Base-by-base conservation (phyloP, 805 yeast genomes). In the Lipomyces kockii region DNA sequence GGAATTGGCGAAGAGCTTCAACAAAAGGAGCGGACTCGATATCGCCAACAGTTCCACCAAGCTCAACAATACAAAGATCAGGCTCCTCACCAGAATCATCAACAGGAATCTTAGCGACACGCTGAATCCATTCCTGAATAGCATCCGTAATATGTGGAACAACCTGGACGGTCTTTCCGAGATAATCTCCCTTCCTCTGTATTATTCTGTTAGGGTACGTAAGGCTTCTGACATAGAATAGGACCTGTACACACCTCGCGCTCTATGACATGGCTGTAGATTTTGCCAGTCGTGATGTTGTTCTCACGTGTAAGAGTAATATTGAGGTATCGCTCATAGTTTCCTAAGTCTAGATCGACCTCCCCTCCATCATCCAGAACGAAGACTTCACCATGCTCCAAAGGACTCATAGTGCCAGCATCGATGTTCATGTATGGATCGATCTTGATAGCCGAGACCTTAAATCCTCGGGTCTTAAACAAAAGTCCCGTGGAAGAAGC, bases 41-140 rank as follows among this genome's bases (percentile, higher is more conserved):
- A 79, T 95, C 99, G 78, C 99, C 99, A 67, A 95, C 99, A 37
- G 99, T 95, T 79, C 99, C 99, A 79, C 99, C 99, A 68, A 95
- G 85, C 58, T 71, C 99, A 72, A 95, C 88, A 77, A 95, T 92
- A 84, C 99, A 95, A 63, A 95, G 90, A 74, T 95, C 98, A 43
- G 99, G 99, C 76, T 87, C 89, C 78, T 87, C 83, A 63, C 95
- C 96, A 49, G 93, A 85, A 62, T 83, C 85, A 79, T 95, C 99
- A 68, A 95, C 99, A 20, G 99, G 98, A 67, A 94, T 85, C 73
- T 84, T 86, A 56, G 98, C 86, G 60, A 95, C 98, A 69, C 90
- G 84, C 83, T 95, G 98, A 74, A 95, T 89, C 99, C 99, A 95
- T 72, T 93, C 97, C 83, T 95, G 99, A 77, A 95, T 95, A 35